Conservation (phyloP, 176 grass and related monocot species). For the Oryza nivara region DNA sequence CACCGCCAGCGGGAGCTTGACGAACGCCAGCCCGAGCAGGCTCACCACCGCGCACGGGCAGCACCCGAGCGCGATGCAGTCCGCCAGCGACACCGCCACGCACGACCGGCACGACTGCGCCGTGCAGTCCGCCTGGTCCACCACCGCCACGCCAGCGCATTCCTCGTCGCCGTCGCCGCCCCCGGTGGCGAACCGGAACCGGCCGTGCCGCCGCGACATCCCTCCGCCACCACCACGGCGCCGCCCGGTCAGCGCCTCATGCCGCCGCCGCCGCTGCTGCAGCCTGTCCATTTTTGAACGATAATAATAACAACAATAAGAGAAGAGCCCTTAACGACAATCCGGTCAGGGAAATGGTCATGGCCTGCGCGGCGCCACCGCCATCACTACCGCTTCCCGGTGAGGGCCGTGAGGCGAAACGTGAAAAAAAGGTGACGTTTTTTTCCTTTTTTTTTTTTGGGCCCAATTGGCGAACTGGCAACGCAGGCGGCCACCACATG, state of each 20-base stretch:
- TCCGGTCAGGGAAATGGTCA: neutral
- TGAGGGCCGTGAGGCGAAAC: neutral
- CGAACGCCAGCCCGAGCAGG: slow-evolving; percentile 64
- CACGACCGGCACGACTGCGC: slow-evolving; percentile 74
- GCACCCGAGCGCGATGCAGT: slow-evolving; percentile 81
- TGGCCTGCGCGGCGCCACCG: neutral
- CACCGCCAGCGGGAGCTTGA: slow-evolving; percentile 62
- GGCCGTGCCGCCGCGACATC: slow-evolving; percentile 37
- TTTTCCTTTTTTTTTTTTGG: neutral
- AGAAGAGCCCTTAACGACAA: neutral
- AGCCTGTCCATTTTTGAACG: slow-evolving; percentile 39
- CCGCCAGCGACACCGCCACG: slow-evolving; percentile 70
- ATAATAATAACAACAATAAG: neutral
- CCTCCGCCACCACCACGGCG: neutral
- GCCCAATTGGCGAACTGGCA: slow-evolving; percentile 31
- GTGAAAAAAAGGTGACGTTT: slow-evolving; percentile 5
- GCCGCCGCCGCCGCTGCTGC: neutral
- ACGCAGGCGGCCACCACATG: slow-evolving; percentile 50
- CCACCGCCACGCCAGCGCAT: neutral
- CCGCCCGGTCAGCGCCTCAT: slow-evolving; percentile 22
- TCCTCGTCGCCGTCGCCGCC: neutral
- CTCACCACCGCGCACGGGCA: slow-evolving; percentile 83
- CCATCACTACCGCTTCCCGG: neutral
- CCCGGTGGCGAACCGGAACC: slow-evolving; percentile 8
- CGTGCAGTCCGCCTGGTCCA: slow-evolving; percentile 69